Evolutionary conservation across 1,284 basidiomycete species (phyloP), one percentile per base, ranked within the genome.

Genomic region (Xerocomus cyaneibrunnescens): DNA sequence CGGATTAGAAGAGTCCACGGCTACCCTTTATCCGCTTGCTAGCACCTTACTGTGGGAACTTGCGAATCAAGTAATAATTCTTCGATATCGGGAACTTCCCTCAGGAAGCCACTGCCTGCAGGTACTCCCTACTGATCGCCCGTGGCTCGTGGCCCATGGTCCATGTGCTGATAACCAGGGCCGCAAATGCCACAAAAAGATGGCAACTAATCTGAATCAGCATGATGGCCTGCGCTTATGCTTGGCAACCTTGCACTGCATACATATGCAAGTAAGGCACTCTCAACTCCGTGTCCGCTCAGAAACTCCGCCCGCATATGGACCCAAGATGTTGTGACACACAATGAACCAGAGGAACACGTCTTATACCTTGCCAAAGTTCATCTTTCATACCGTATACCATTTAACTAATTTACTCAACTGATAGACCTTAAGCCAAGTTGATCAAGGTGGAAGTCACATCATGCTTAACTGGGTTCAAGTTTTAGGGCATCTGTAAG

Each of bases 41-140:
- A 32, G 17, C 35, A 16, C n/a, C n/a, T 9, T 21, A 39, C 17
- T 53, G 37, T 45, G 50, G 42, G 50, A 53, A 53, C 25, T 31
- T 41, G 45, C 31, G 22, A 39, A 38, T 49, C 40, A 9, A 34
- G 31, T 37, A 42, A 43, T 35, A 16, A 19, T 50, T 17, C 38
- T 40, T 41, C 31, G n/a, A 14, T 13, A 13, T 36, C 22, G 7
- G 25, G 25, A 30, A 30, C 22, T 21, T 14, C 28, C 30, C 16
- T 27, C 38, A 27, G 14, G 38, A 16, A 27, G 23, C 14, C 23
- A 30, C 23, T 16, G 23, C 36, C 5, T 25, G 21, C 22, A 22
- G 22, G 37, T 25, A 16, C 37, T 25, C 22, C 7, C 16, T 9
- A 5, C 5, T 10, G 7, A 36, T 36, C 7, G 17, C 9, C 19